Base-by-base conservation (phyloP, 2,329 filamentous ascomycete species). In the Talaromyces piceae region DNA sequence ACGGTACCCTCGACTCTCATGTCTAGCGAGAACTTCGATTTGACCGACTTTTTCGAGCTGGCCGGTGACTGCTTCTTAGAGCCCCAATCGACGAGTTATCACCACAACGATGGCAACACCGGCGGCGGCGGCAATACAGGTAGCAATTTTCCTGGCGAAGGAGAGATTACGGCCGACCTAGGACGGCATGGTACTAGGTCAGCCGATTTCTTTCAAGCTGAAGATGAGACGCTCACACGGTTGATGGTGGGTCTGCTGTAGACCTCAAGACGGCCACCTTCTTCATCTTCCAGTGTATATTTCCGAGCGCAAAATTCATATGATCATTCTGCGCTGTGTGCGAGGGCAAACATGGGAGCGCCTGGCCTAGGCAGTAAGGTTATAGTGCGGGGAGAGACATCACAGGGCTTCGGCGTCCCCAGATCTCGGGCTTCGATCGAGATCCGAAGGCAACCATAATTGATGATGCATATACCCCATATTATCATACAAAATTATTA, bases 41-140 rank as follows among this genome's bases (percentile, higher is more conserved):
- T 83, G 41, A 82, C 79, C 4, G 81, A 72, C 54, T 67, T 83
- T 54, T 83, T 83, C 54, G 80, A 83, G 58, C 77, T 80, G 49
- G 80, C 79, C 0, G 80, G 80, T 0, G 77, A 73, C 0, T 74
- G 69, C 25, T 53, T 55, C 41, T 48, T 68, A 3, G 67, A 67
- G 16, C 64, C 66, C 33, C 63, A 65, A 47, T 56, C 39, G n/a
- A n/a, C n/a, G n/a, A n/a, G n/a, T n/a, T n/a, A n/a, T n/a, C n/a
- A n/a, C n/a, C n/a, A n/a, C n/a, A n/a, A n/a, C n/a, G n/a, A n/a
- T n/a, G n/a, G n/a, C 28, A 30, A 30, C 13, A 30, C 13, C 28
- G 28, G 13, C 28, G 7, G 7, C 13, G 28, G 28, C 2, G 31
- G 6, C 8, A 60, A 2, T 27, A 53, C 23, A 31, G 52, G 26